A percentile compares a stretch with the other conserved stretches of the same genome.
Conservation (phyloP, 129 eudicot species). For the Tanacetum coccineum region DNA sequence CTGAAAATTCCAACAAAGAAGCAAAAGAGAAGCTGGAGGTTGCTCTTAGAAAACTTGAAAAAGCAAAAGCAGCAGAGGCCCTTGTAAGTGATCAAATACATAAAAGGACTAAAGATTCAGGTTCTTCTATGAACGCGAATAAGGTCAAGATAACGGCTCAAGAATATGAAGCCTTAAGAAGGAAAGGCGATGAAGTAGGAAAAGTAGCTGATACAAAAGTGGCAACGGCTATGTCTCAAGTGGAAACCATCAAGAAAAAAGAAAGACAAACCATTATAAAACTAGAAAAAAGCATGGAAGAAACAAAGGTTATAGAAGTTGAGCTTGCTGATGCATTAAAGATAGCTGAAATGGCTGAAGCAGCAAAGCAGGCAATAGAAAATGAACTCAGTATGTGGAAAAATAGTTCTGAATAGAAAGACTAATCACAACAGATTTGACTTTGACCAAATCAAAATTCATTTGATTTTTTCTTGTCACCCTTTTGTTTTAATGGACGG, state of each 20-base stretch:
- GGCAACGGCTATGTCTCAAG: conserved; percentile 32
- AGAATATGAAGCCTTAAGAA: conserved; percentile 56
- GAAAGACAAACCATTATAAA: conserved; percentile 8
- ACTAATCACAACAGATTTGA: conserved; percentile 1
- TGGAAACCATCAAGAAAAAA: too few species aligned
- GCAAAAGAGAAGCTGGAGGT: conserved; percentile 44
- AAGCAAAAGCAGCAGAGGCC: conserved; percentile 71
- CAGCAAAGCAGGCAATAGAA: conserved; percentile 55
- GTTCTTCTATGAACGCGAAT: conserved; percentile 15
- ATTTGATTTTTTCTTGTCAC: background rate
- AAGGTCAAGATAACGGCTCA: conserved; percentile 51
- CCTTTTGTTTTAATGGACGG: background rate
- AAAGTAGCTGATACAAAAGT: conserved; percentile 56
- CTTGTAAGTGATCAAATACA: conserved; percentile 50
- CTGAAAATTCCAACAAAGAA: conserved; percentile 33
- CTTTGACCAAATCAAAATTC: background rate
- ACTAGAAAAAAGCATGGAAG: conserved; percentile 45
- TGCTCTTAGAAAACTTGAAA: conserved; percentile 58
- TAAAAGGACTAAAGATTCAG: conserved; percentile 19
- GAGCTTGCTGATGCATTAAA: conserved; percentile 56
- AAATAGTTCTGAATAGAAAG: conserved; percentile 15
- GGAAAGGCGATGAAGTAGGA: conserved; percentile 40
- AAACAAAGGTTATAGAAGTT: conserved; percentile 43
- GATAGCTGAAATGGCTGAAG: conserved; percentile 77
- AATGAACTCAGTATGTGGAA: conserved; percentile 55